phyloP scores from a whole-genome alignment of 1,139 yeast species.

The Geotrichum reessii region DNA sequence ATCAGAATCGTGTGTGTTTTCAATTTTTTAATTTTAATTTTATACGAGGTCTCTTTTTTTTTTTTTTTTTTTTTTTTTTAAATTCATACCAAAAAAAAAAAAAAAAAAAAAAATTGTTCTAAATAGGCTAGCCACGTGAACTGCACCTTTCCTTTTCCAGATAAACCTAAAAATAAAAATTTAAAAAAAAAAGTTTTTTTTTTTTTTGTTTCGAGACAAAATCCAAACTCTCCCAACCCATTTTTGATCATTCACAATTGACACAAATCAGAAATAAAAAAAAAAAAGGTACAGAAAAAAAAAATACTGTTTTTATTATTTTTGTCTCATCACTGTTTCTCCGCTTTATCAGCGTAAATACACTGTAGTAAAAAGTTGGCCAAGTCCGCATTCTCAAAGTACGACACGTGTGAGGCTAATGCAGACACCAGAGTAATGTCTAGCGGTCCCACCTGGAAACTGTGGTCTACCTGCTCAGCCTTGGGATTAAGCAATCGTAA shows the following conservation, averaged over 20 bases:
- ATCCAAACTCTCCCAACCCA: too few relatives aligned
- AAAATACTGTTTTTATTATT: neutral
- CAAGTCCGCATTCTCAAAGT: slow-evolving; percentile 80
- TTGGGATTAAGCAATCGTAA: slow-evolving; percentile 41
- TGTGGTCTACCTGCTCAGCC: slow-evolving; percentile 75
- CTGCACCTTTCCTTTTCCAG: neutral
- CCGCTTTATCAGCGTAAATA: slow-evolving; percentile 2
- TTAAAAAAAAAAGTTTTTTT: neutral
- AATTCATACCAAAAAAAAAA: too few relatives aligned
- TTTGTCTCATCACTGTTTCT: neutral
- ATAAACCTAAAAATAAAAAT: neutral
- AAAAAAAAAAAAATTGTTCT: neutral
- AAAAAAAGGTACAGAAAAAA: too few relatives aligned
- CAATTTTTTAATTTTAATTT: too few relatives aligned
- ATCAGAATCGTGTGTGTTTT: too few relatives aligned
- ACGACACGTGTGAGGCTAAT: slow-evolving; percentile 78
- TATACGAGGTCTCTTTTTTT: too few relatives aligned
- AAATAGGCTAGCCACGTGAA: neutral
- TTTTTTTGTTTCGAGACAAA: too few relatives aligned
- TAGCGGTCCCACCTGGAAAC: slow-evolving; percentile 70
- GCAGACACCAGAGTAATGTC: slow-evolving; percentile 78
- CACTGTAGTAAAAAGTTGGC: slow-evolving; percentile 64
- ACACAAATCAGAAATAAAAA: too few relatives aligned
- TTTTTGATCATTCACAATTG: too few relatives aligned
- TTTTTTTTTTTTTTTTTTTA: too few relatives aligned